Percentiles rank a stretch among this genome's conserved stretches.
phyloP scores from a whole-genome alignment of 768 basidiomycete species.

The Psilocybe cubensis region DNA sequence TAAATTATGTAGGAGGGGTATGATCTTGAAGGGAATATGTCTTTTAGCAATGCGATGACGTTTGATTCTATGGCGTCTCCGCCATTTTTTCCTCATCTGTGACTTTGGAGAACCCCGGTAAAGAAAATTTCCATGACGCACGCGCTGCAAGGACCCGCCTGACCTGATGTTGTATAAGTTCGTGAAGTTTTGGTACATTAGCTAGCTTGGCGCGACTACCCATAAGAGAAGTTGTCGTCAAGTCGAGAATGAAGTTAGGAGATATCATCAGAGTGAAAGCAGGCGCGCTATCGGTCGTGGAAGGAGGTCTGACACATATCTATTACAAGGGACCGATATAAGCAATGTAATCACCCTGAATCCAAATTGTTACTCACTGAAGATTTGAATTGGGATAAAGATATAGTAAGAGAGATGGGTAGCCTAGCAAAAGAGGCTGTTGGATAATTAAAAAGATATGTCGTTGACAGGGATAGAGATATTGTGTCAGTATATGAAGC shows the following conservation, averaged over 20 bases:
- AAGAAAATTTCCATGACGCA: conserved; percentile 67
- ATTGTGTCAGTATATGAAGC: conserved; percentile 83
- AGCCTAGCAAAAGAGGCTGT: conserved; percentile 82
- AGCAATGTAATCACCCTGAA: background rate
- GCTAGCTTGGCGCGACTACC: conserved; percentile 97
- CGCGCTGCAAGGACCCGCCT: conserved; percentile 61
- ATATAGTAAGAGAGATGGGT: conserved; percentile 81
- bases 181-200: conserved; percentile 96
- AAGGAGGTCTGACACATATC: conserved; percentile 69
- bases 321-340: conserved; percentile 27
- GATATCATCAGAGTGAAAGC: conserved; percentile 74
- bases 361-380: conserved; percentile 43
- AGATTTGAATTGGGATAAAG: conserved; percentile 74
- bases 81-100: conserved; percentile 22
- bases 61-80: background rate
- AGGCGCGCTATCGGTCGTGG: conserved; percentile 54
- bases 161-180: conserved; percentile 88
- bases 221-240: conserved; percentile 89
- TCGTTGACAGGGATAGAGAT: conserved; percentile 83
- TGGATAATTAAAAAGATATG: conserved; percentile 84
- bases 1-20: background rate
- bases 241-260: conserved; percentile 84
- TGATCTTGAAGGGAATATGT: background rate
- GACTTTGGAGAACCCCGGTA: conserved; percentile 62
- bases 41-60: background rate